Evolutionary conservation across 768 basidiomycete genomes (phyloP).

Genomic region (Flagelloscypha sp.): DNA sequence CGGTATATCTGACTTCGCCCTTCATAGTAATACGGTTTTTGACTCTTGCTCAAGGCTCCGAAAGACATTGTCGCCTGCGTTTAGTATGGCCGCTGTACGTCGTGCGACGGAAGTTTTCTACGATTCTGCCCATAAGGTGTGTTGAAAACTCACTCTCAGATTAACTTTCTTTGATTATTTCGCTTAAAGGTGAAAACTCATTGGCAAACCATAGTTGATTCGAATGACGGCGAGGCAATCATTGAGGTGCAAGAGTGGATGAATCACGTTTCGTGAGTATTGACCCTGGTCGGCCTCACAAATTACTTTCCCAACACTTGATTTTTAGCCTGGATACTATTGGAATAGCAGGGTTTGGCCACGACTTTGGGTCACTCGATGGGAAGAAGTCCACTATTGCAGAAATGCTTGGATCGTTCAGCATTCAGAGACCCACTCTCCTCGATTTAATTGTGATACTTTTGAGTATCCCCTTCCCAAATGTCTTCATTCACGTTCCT

Average conservation of each 20-base stretch:
- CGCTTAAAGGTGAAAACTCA: constrained; percentile 23
- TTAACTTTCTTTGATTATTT: neutral
- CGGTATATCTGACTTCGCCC: constrained; percentile 21
- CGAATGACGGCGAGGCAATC: constrained; percentile 16
- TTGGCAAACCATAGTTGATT: constrained; percentile 22
- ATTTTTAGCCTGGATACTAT: constrained; percentile 32
- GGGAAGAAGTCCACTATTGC: constrained; percentile 22
- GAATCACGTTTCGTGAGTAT: constrained; percentile 31
- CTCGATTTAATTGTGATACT: constrained; percentile 3
- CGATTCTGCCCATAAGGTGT: constrained; percentile 43
- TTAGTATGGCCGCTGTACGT: constrained; percentile 44
- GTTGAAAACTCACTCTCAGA: no score
- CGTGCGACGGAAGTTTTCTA: constrained; percentile 38
- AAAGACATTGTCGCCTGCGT: constrained; percentile 42
- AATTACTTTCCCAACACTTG: neutral
- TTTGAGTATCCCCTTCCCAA: constrained; percentile 4
- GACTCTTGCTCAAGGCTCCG: constrained; percentile 29
- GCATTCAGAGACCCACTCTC: neutral
- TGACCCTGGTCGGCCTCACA: neutral
- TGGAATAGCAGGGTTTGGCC: constrained; percentile 37
- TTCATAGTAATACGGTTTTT: neutral
- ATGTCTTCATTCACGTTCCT: constrained; percentile 8
- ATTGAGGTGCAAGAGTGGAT: constrained; percentile 47
- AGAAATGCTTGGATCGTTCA: constrained; percentile 18
- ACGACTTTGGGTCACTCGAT: constrained; percentile 34